Evolutionary conservation across 1,139 yeast genomes (phyloP), one percentile per base, ranked within the genome.

Genomic region (Lodderomyces beijingensis): DNA sequence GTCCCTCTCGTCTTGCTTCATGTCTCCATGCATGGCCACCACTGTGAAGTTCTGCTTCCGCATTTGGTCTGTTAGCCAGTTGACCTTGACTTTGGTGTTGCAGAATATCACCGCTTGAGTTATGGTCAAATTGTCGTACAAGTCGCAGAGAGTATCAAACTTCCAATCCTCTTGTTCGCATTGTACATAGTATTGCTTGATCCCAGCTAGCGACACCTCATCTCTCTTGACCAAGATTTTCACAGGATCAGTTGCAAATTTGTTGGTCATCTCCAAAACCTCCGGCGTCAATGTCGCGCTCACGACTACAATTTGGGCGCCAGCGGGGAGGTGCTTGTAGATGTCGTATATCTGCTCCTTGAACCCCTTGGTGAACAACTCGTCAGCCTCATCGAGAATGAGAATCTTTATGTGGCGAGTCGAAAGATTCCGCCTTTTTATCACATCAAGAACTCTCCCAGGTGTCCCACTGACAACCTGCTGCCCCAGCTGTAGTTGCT

Each of bases 401-500:
- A 91, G 60, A 78, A 91, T 79, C 59, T 88, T 87, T 32, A 88
- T 72, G 47, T 77, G 70, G 45, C 94, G 73, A 3, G 88, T 74
- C 30, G 66, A 65, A 37, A 89, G 63, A 39, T 68, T 70, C 40
- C 89, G 71, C 51, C 96, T 72, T 49, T 84, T 85, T 38, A 89
- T 76, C 77, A 89, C 77, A 59, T 91, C 98, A 25, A 81, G 60
- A 4, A 88, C 95, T 49, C 97, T 71, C 12, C 98, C 98, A 0
- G 98, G 98, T 1, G 98, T 91, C 6, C 97, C 98, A 60, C 95
- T 87, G 5, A 91, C 83, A n/a, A 89, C 78, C 50, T 89, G 96
- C 49, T 83, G 91, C 12, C 95, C 95, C 46, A 74, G 78, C 32
- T 73, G 70, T 32, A 89, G 63, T 43, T 75, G 76, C 51, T 81